Evolutionary conservation across 2,329 filamentous ascomycete genomes (phyloP), one percentile per base, ranked within the genome.

Genomic region (Leptographium procerum): DNA sequence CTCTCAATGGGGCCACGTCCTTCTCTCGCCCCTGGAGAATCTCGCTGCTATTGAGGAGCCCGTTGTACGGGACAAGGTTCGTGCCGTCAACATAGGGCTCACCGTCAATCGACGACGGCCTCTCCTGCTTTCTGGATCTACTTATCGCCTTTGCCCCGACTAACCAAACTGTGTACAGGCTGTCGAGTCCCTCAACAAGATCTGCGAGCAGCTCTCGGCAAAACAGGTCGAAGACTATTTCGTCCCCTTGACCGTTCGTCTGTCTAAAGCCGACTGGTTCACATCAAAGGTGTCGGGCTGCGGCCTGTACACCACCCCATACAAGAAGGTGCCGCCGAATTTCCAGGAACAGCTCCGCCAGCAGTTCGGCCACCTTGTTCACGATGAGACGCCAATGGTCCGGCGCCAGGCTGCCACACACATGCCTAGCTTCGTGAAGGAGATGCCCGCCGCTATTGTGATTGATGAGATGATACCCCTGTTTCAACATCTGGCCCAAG

Each of bases 191-290:
- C 84, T 99, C 66, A 99, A 99, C 83, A 99, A 96, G 79, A 97
- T 99, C 73, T 97, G 94, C 82, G 84, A 86, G 70, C 85, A 96
- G 71, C 82, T 99, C 58, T 95, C 91, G 55, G 78, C 90, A 67
- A 83, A 90, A 73, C 94, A 99, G 77, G 87, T 97, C 70, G 94
- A 99, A 79, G 89, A 96, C 69, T 89, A 91, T 75, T 97, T 97
- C 77, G 92, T 99, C 66, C 94, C 94, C 62, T 86, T 99, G 69
- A 91, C 91, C 61, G 84, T 95, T 69, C 90, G 94, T 70, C 88
- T 99, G 62, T 95, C 94, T 64, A 99, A 97, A 82, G 94, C 94
- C 75, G 94, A 99, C 76, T 99, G 94, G 94, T 99, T 99, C 75
- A 99, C 94, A 59, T 97, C 94, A 64, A 99, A 97, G 77, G 94